These are phyloP conservation scores for Gossypium turneri DNA, from an alignment of 345 rosid genomes.

Conservation along the genomic window DNA sequence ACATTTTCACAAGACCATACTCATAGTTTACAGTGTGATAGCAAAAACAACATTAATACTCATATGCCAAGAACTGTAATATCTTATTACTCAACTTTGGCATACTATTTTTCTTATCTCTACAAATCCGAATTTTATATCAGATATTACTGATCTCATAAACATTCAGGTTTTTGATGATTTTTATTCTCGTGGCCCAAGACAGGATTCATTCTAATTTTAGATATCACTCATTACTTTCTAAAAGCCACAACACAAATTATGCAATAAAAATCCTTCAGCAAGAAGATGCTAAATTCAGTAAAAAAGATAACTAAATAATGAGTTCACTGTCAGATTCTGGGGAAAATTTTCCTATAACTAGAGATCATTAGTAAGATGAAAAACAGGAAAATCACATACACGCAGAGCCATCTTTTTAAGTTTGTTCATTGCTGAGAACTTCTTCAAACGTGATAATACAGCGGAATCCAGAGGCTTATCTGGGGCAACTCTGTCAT, in stretches of 20 bases:
- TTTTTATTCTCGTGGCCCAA: too few relatives aligned
- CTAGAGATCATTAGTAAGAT: not conserved
- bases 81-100: not conserved
- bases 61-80: not conserved
- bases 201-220: not conserved
- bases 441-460: slow-evolving; percentile 83
- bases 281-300: slow-evolving; percentile 1
- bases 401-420: slow-evolving; percentile 97
- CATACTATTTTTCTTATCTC: not conserved
- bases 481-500: slow-evolving; percentile 85
- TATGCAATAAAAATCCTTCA: slow-evolving; percentile 1
- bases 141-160: not conserved
- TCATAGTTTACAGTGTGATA: not conserved
- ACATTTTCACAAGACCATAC: not conserved
- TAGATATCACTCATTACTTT: not conserved
- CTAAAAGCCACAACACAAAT: slow-evolving; percentile 4
- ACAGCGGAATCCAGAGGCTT: slow-evolving; percentile 95
- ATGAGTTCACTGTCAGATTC: slow-evolving; percentile 10
- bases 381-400: slow-evolving; percentile 26
- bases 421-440: slow-evolving; percentile 92
- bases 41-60: slow-evolving; percentile 1
- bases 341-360: not conserved
- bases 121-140: not conserved
- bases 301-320: not conserved
- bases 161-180: too few relatives aligned